Percentiles rank a stretch among this genome's conserved stretches.
These are phyloP conservation scores for Flaveria robusta DNA, from an alignment of 129 eudicot species.

Conservation along the genomic window DNA sequence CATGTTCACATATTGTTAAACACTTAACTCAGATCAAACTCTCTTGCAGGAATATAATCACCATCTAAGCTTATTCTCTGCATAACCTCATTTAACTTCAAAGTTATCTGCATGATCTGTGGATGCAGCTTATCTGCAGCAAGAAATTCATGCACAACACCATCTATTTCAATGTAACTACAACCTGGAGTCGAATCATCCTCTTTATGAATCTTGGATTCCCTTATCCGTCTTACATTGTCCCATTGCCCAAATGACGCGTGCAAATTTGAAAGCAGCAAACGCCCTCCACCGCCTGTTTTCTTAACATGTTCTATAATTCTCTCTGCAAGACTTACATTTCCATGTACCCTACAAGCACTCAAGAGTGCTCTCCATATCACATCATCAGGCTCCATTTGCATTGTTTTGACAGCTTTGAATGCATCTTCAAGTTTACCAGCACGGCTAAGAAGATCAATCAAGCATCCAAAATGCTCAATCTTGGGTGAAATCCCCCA, in stretches of 20 bases:
- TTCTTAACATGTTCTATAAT: slow-evolving; percentile 27
- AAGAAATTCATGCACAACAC: slow-evolving; percentile 43
- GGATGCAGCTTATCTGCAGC: slow-evolving; percentile 50
- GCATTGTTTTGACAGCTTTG: slow-evolving; percentile 38
- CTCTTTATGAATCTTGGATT: slow-evolving; percentile 24
- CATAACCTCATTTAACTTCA: slow-evolving; percentile 42
- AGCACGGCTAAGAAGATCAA: slow-evolving; percentile 51
- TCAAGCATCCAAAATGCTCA: slow-evolving; percentile 55
- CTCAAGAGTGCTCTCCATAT: slow-evolving; percentile 50
- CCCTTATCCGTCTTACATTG: slow-evolving; percentile 34
- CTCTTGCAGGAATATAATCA: neutral
- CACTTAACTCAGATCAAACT: neutral
- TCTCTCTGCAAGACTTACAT: slow-evolving; percentile 38
- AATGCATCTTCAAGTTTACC: slow-evolving; percentile 48
- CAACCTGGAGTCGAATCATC: slow-evolving; percentile 38
- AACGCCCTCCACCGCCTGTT: slow-evolving; percentile 30
- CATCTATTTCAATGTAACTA: slow-evolving; percentile 45
- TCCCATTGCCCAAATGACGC: slow-evolving; percentile 48
- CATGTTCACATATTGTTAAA: neutral
- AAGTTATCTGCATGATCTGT: slow-evolving; percentile 30
- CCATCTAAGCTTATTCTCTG: slow-evolving; percentile 38
- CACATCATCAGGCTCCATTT: slow-evolving; percentile 41
- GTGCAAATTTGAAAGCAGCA: slow-evolving; percentile 42
- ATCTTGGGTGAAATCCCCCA: slow-evolving; percentile 46
- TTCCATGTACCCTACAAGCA: slow-evolving; percentile 47